Evolutionary conservation across 176 grass and related monocot species (phyloP), one percentile per base, ranked within the genome.

Genomic region (Triticum urartu): DNA sequence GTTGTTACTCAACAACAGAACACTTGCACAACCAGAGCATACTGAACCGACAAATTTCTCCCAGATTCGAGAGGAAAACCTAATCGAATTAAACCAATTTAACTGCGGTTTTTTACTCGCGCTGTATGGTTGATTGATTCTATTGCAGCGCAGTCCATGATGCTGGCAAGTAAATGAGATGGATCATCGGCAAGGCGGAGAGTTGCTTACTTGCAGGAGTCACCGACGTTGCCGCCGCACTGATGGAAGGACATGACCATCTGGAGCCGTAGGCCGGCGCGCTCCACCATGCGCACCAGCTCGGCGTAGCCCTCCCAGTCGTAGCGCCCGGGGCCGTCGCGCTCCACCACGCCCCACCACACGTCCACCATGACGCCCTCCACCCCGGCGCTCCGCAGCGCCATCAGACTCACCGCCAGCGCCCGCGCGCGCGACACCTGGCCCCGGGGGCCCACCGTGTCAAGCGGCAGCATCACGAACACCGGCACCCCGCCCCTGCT

Each of bases 201-300:
- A 4, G 75, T 22, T 34, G 70, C 83, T 89, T 91, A 99, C 97
- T 95, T 92, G 97, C 97, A 98, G 20, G 89, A 98, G 85, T 98
- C 95, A 22, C 95, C 95, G 40, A 95, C 93, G 86, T 98, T 98
- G 78, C 95, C 93, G 59, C 93, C 93, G 81, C 91, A 98, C 91
- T 94, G 90, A 84, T 98, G 95, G 84, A 98, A 98, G 38, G 95
- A 98, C 95, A 98, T 98, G 73, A 98, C 95, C 97, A 99, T 99
- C 93, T 99, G 97, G 20, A 99, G 89, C 6, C 91, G 85, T 6
- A 98, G 88, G 0, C 96, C 93, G 38, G 93, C 91, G 77, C 82
- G 78, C 84, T 92, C 90, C 45, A 93, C 96, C 96, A 98, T 95
- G 80, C 86, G 86, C 38, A 94, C 92, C 65, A 98, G 78, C 77